Percentiles rank a stretch among this genome's conserved stretches.
phyloP scores from a whole-genome alignment of 495 filamentous ascomycete species.

The Penicillium egyptiacum region DNA sequence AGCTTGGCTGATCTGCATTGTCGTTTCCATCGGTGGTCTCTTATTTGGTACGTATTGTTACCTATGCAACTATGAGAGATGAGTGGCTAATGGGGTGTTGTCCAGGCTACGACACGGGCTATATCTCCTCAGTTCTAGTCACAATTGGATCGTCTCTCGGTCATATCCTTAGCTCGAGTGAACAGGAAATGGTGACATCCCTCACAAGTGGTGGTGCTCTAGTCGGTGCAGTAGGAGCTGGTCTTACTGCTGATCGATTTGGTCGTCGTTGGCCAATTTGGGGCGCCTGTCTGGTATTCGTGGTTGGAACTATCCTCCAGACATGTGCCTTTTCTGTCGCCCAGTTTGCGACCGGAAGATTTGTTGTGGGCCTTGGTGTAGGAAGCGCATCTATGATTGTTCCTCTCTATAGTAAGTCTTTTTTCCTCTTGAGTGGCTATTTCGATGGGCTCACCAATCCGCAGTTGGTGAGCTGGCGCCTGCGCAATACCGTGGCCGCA shows the following conservation, averaged over 20 bases:
- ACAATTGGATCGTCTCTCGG: conserved; percentile 16
- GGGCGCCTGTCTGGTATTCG: conserved; percentile 48
- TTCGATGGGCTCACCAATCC: background rate
- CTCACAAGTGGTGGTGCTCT: conserved; percentile 22
- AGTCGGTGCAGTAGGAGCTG: conserved; percentile 50
- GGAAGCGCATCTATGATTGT: conserved; percentile 54
- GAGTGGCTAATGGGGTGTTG: background rate
- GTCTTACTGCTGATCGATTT: conserved; percentile 49
- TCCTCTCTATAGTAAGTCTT: conserved; percentile 37
- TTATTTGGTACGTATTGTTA: conserved; percentile 15
- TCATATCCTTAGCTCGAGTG: conserved; percentile 17
- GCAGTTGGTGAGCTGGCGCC: conserved; percentile 48
- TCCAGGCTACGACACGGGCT: conserved; percentile 24
- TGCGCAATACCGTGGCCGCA: conserved; percentile 51
- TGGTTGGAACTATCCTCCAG: conserved; percentile 44
- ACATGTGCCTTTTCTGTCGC: conserved; percentile 45
- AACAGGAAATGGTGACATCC: conserved; percentile 24
- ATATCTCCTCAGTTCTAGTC: conserved; percentile 22
- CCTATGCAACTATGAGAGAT: no score
- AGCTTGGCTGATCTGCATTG: conserved; percentile 21
- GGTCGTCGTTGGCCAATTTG: conserved; percentile 52
- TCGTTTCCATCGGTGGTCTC: conserved; percentile 21
- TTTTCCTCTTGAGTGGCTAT: background rate
- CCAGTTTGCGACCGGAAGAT: conserved; percentile 50
- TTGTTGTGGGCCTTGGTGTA: conserved; percentile 54